phyloP scores from a whole-genome alignment of 2,329 filamentous ascomycete genomes.

The Pseudogymnoascus sp. region DNA sequence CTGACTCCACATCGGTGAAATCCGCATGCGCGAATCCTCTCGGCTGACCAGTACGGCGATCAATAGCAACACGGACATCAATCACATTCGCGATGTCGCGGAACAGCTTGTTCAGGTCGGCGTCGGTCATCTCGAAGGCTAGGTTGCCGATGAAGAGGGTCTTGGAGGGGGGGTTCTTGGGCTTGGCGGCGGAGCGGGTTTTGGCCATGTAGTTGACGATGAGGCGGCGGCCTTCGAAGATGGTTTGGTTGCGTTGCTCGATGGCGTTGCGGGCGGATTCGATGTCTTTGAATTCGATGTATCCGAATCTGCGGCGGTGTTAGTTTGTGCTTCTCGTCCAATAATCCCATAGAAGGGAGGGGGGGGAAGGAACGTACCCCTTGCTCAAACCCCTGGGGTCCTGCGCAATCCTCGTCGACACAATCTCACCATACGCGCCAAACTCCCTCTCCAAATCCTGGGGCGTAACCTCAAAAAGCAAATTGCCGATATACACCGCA shows the following conservation, averaged over 20 bases:
- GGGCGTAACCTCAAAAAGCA: constrained; percentile 58
- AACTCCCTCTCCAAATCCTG: constrained; percentile 52
- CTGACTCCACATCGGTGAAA: constrained; percentile 60
- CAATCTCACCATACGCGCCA: constrained; percentile 45
- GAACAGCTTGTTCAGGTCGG: constrained; percentile 73
- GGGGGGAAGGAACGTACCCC: constrained; percentile 42
- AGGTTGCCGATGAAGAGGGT: constrained; percentile 81
- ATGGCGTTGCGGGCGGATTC: constrained; percentile 48
- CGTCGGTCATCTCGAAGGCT: constrained; percentile 75
- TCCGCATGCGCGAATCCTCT: constrained; percentile 80
- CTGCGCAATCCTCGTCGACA: constrained; percentile 44
- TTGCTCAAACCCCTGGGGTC: constrained; percentile 58
- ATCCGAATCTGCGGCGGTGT: constrained; percentile 48
- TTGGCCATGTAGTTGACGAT: constrained; percentile 46
- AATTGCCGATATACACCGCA: constrained; percentile 58
- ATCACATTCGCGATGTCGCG: constrained; percentile 57
- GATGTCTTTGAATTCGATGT: constrained; percentile 48
- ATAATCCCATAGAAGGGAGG: neutral
- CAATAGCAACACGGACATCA: constrained; percentile 74
- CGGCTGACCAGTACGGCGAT: constrained; percentile 69
- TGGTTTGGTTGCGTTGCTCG: constrained; percentile 46
- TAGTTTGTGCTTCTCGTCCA: neutral
- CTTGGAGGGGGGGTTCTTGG: constrained; percentile 43
- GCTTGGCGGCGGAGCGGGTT: constrained; percentile 13
- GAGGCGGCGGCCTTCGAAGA: constrained; percentile 56